Evolutionary conservation across 345 rosid species (phyloP).

Genomic region (Euphorbia peplus): DNA sequence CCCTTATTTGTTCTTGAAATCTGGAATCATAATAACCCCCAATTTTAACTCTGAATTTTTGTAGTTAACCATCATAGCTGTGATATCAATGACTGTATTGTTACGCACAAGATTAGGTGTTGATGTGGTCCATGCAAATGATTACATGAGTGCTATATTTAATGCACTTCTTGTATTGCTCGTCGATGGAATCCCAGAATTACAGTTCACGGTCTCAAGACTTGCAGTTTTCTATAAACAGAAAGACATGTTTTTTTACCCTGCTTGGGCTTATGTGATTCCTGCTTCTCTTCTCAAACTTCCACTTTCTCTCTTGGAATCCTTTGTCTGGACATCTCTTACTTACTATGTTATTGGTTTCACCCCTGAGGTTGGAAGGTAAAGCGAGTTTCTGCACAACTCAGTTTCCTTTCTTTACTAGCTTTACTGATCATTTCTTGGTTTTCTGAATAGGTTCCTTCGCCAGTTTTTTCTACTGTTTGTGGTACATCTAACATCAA

Average conservation of each 20-base stretch:
- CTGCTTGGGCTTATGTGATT: conserved; percentile 70
- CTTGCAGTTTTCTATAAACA: conserved; percentile 62
- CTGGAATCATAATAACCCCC: too few species aligned
- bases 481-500: conserved; percentile 51
- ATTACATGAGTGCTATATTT: conserved; percentile 50
- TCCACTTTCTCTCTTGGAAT: conserved; percentile 51
- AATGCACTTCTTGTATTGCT: conserved; percentile 40
- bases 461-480: conserved; percentile 56
- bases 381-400: too few species aligned
- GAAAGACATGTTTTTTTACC: conserved; percentile 50
- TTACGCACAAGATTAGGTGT: conserved; percentile 40
- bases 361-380: conserved; percentile 70
- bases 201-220: conserved; percentile 43
- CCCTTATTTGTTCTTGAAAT: not conserved
- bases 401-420: too few species aligned
- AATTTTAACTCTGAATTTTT: not conserved
- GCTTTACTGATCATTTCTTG: not conserved
- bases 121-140: conserved; percentile 45
- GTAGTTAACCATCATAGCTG: conserved; percentile 48
- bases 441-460: conserved; percentile 55
- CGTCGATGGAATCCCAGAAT: conserved; percentile 51
- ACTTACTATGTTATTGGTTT: conserved; percentile 78
- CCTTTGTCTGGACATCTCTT: conserved; percentile 57
- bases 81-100: conserved; percentile 55
- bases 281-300: conserved; percentile 49